These are phyloP conservation scores for Acacia crassicarpa DNA, from an alignment of 306 rosid species.

Conservation along the genomic window DNA sequence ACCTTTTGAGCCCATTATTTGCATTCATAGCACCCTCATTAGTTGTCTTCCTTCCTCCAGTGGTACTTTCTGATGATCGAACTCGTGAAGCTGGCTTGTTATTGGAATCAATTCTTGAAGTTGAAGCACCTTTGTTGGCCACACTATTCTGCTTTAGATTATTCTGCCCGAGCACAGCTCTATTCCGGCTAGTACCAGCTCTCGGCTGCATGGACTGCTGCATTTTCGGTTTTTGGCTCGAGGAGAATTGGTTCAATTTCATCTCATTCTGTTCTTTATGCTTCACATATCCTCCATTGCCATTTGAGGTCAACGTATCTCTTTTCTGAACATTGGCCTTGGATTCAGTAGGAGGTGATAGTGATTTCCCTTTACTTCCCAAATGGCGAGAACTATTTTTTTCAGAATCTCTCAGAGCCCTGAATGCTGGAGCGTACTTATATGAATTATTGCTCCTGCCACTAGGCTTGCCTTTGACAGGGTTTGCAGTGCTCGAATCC, in stretches of 20 bases:
- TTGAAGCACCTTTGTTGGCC: constrained; percentile 45
- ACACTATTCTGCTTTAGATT: constrained; percentile 40
- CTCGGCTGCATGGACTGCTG: constrained; percentile 54
- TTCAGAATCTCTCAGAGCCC: constrained; percentile 47
- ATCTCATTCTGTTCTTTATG: constrained; percentile 55
- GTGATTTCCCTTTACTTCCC: constrained; percentile 60
- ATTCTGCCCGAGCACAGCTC: constrained; percentile 52
- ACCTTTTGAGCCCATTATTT: constrained; percentile 48
- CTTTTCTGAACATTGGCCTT: constrained; percentile 50
- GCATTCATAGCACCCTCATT: constrained; percentile 46
- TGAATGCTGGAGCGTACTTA: constrained; percentile 42
- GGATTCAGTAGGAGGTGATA: constrained; percentile 48
- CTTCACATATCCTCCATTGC: constrained; percentile 38
- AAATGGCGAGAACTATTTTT: constrained; percentile 34
- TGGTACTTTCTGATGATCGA: constrained; percentile 40
- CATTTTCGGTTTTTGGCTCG: constrained; percentile 44
- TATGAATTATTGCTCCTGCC: constrained; percentile 44
- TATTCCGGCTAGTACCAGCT: constrained; percentile 39
- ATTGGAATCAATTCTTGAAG: constrained; percentile 50
- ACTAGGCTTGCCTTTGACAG: constrained; percentile 40
- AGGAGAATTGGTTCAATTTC: constrained; percentile 51
- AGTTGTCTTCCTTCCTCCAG: constrained; percentile 20
- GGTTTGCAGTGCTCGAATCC: constrained; percentile 29
- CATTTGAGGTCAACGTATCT: constrained; percentile 44
- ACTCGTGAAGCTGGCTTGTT: constrained; percentile 43